A percentile compares a stretch with the other conserved stretches of the same genome.
phyloP scores from a whole-genome alignment of 2,329 filamentous ascomycete genomes.

The Malbranchea cinnamomea region DNA sequence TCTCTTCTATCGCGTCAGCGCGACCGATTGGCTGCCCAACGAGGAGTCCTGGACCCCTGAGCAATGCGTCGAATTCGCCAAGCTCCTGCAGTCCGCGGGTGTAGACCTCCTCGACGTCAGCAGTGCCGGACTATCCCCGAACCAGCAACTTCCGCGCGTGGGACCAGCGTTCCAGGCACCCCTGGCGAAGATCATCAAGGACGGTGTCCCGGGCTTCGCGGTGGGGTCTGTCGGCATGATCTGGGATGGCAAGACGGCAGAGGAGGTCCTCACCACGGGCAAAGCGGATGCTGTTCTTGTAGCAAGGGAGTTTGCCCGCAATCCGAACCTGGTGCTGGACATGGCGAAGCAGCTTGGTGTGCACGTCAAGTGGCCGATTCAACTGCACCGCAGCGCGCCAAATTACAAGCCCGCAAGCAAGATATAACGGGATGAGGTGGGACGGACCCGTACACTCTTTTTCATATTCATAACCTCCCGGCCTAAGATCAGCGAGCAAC shows the following conservation, averaged over 20 bases:
- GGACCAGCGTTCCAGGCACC: slow-evolving; percentile 59
- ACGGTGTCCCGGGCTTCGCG: slow-evolving; percentile 55
- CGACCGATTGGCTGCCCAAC: slow-evolving; percentile 64
- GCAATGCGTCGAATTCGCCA: slow-evolving; percentile 49
- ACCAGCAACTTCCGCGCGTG: slow-evolving; percentile 21
- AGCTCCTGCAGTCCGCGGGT: slow-evolving; percentile 53
- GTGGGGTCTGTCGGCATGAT: slow-evolving; percentile 66
- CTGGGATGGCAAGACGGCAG: slow-evolving; percentile 52
- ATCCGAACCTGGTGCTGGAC: slow-evolving; percentile 62
- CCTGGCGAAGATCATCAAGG: slow-evolving; percentile 56
- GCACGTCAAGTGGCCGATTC: slow-evolving; percentile 48
- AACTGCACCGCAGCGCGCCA: too few species aligned
- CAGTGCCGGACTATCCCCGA: slow-evolving; percentile 53
- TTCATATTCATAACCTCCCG: too few species aligned
- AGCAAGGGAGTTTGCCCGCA: slow-evolving; percentile 64
- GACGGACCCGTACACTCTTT: too few species aligned
- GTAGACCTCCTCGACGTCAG: slow-evolving; percentile 76
- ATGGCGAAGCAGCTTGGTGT: slow-evolving; percentile 60
- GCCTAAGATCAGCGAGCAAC: too few species aligned
- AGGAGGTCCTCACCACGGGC: slow-evolving; percentile 39
- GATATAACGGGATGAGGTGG: too few species aligned
- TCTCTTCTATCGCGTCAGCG: slow-evolving; percentile 57
- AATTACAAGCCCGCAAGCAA: too few species aligned
- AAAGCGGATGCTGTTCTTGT: slow-evolving; percentile 56
- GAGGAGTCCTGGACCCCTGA: slow-evolving; percentile 53